phyloP scores from a whole-genome alignment of 805 yeast genomes.

The Candida insectalens region DNA sequence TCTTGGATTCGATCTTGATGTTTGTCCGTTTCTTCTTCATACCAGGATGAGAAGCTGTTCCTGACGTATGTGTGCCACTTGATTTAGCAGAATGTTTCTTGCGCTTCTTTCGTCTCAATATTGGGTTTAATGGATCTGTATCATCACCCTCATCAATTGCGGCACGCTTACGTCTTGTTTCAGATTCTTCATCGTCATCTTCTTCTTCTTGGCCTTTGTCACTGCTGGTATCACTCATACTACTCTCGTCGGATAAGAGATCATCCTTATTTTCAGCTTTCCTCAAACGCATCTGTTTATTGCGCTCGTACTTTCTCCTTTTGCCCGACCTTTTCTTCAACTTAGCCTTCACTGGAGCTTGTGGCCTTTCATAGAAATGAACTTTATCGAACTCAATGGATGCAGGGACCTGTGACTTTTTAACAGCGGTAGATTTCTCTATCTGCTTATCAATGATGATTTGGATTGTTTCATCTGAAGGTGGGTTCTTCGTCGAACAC shows the following conservation, averaged over 20 bases:
- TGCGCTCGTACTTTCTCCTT: too few relatives aligned
- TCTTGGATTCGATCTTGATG: conserved; percentile 22
- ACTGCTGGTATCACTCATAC: background rate
- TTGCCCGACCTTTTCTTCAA: too few relatives aligned
- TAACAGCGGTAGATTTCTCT: background rate
- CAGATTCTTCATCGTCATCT: background rate
- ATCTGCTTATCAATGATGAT: too few relatives aligned
- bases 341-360: too few relatives aligned
- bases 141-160: conserved; percentile 12
- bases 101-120: conserved; percentile 22
- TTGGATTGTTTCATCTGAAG: background rate
- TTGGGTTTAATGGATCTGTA: conserved; percentile 16
- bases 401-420: conserved; percentile 3
- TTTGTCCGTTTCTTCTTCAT: conserved; percentile 17
- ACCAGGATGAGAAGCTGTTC: conserved; percentile 5
- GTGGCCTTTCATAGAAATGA: conserved; percentile 15
- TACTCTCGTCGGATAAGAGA: too few relatives aligned
- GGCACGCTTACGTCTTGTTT: background rate
- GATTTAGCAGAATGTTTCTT: conserved; percentile 14
- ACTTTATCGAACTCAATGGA: conserved; percentile 13
- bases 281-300: too few relatives aligned
- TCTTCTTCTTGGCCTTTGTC: conserved; percentile 5
- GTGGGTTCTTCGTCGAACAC: conserved; percentile 1
- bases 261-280: too few relatives aligned
- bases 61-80: conserved; percentile 3